Conservation (phyloP, 129 eudicot genomes). For the Ambrosia trifida region DNA sequence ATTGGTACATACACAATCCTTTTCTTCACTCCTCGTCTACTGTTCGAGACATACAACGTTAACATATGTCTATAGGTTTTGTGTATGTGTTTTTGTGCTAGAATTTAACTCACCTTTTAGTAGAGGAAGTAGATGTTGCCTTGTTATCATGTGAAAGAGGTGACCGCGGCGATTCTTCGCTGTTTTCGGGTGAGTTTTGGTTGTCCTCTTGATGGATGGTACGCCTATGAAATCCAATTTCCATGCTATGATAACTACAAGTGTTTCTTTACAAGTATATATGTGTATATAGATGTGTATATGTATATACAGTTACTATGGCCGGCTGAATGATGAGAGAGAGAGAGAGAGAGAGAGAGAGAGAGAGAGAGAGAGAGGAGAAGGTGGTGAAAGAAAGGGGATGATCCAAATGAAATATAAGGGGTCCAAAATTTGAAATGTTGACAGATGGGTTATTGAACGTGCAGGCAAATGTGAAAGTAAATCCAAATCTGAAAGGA, state of each 20-base stretch:
- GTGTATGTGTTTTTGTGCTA: background rate
- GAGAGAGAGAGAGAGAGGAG: slow-evolving; percentile 38
- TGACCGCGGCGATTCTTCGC: slow-evolving; percentile 61
- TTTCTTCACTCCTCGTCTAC: slow-evolving; percentile 62
- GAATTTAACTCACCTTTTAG: slow-evolving; percentile 55
- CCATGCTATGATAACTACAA: slow-evolving; percentile 39
- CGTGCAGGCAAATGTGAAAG: slow-evolving; percentile 92
- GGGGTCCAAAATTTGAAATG: slow-evolving; percentile 36
- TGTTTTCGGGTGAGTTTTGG: slow-evolving; percentile 59
- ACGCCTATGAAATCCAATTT: slow-evolving; percentile 36
- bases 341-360: slow-evolving; percentile 29
- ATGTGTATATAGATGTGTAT: background rate
- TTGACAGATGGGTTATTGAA: slow-evolving; percentile 64
- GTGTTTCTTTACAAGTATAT: background rate
- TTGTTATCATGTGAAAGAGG: slow-evolving; percentile 40
- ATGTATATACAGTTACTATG: slow-evolving; percentile 22
- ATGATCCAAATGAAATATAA: slow-evolving; percentile 46
- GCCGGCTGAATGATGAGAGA: slow-evolving; percentile 18
- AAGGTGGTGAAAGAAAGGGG: slow-evolving; percentile 31
- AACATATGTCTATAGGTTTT: background rate
- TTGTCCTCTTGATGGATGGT: slow-evolving; percentile 23
- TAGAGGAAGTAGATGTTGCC: slow-evolving; percentile 69
- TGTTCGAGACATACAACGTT: slow-evolving; percentile 22
- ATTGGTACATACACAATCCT: slow-evolving; percentile 76
- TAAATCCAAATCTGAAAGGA: slow-evolving; percentile 50